Base-by-base conservation (phyloP, 495 filamentous ascomycete species). In the Lasiosphaeris hirsuta region DNA sequence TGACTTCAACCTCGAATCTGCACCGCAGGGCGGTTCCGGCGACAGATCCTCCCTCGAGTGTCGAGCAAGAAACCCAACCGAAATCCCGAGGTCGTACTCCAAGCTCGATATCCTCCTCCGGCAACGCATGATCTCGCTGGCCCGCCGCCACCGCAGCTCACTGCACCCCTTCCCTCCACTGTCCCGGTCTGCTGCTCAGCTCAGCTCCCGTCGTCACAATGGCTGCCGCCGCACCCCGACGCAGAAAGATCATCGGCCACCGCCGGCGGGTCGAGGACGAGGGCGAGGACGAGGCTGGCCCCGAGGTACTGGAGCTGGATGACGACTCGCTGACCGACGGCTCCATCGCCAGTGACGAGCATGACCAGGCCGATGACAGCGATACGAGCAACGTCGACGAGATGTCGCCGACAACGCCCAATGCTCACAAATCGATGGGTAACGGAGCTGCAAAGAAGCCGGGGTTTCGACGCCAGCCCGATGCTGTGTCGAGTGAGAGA, bases 311-410 rank as follows among this genome's bases (percentile, higher is more conserved):
- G 48, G 87, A 88, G 35, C 62, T 88, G 18, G 88, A 89, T 38
- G 89, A 96, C 65, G 90, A 93, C 72, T 92, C 89, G 30, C 67
- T 92, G 71, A 93, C 87, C 67, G 90, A 94, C 65, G 87, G 83
- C 36, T 92, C 90, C 30, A 78, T 84, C 59, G 79, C 80, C 48
- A 92, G 83, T 67, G 89, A 91, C 56, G 86, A 86, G 33, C 86
- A 88, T 44, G 87, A 90, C 57, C 82, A 82, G 54, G 88, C 88
- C 66, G 89, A 87, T 58, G 88, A 91, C 69, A 92, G 87, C 67
- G 90, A 94, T 64, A 82, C 84, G 15, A 92, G 85, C 71, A 79
- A 77, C 36, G 65, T 79, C 63, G 90, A 90, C 38, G 77, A 80
- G 56, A 80, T 85, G 23, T 79, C 76, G 9, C 73, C 84, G 43